A percentile compares a stretch with the other conserved stretches of the same genome.
phyloP scores from a whole-genome alignment of 805 yeast species.

The Kodamaea kaohsiungensis region DNA sequence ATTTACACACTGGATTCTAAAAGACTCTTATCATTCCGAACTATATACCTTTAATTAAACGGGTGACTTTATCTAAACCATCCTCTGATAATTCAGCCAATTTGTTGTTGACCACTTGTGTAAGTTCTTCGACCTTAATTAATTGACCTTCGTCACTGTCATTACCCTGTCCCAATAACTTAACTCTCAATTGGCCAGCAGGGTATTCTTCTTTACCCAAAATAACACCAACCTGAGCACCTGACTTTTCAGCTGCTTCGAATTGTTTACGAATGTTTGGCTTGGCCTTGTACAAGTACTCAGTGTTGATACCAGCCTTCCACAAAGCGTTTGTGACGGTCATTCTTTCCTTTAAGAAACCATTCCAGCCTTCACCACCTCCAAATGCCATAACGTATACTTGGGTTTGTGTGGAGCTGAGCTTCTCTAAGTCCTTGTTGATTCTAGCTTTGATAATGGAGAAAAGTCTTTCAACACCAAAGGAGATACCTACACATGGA shows the following conservation, averaged over 20 bases:
- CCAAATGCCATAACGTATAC: conserved; percentile 98
- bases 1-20: neutral
- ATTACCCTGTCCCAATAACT: conserved; percentile 86
- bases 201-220: conserved; percentile 92
- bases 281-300: conserved; percentile 88
- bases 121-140: conserved; percentile 61
- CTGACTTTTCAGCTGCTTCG: conserved; percentile 95
- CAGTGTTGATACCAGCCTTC: conserved; percentile 87
- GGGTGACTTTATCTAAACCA: conserved; percentile 65
- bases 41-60: conserved; percentile 58
- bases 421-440: conserved; percentile 54
- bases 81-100: conserved; percentile 42
- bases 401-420: conserved; percentile 86
- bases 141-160: conserved; percentile 83
- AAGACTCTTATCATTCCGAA: neutral
- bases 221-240: conserved; percentile 87
- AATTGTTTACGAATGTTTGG: conserved; percentile 96
- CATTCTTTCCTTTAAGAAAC: conserved; percentile 92
- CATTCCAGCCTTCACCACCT: conserved; percentile 96
- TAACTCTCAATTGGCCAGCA: conserved; percentile 80
- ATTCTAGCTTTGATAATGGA: conserved; percentile 82
- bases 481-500: conserved; percentile 97
- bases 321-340: conserved; percentile 76
- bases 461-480: conserved; percentile 94
- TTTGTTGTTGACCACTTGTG: conserved; percentile 44